These are phyloP conservation scores for Neofusicoccum sp. DNA, from an alignment of 2,329 filamentous ascomycete species.

Conservation along the genomic window DNA sequence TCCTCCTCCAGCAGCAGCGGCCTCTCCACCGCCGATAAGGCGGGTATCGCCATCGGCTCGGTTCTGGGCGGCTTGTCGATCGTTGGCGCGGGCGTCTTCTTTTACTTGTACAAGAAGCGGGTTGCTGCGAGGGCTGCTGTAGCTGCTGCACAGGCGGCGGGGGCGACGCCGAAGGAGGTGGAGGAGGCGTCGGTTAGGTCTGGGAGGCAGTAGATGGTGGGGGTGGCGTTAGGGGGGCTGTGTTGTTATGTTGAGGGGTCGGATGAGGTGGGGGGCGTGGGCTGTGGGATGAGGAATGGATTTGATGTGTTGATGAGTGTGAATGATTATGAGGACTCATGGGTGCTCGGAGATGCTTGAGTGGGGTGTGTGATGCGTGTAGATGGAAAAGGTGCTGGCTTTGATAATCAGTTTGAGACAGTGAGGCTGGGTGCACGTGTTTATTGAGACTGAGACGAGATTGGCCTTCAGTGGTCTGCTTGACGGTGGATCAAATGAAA, in stretches of 20 bases:
- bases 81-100: slow-evolving; percentile 29
- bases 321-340: neutral
- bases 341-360: neutral
- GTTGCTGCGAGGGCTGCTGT: neutral
- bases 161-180: neutral
- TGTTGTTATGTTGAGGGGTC: neutral
- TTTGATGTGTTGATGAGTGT: neutral
- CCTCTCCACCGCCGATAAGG: slow-evolving; percentile 46
- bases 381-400: too few relatives aligned
- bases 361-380: too few relatives aligned
- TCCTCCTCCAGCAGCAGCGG: neutral
- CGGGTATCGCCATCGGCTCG: slow-evolving; percentile 44
- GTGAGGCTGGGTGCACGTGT: too few relatives aligned
- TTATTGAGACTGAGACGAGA: too few relatives aligned
- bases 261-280: neutral
- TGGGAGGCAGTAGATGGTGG: neutral
- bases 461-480: too few relatives aligned
- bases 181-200: slow-evolving; percentile 6
- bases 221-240: neutral
- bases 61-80: slow-evolving; percentile 31
- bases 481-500: too few relatives aligned
- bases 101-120: slow-evolving; percentile 29
- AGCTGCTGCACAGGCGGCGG: neutral
- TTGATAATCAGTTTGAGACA: too few relatives aligned
- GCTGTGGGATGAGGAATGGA: too few relatives aligned